A percentile compares a stretch with the other conserved stretches of the same genome.
These are phyloP conservation scores for Pezicula carpinea DNA, from an alignment of 2,329 filamentous ascomycete genomes.

Conservation along the genomic window DNA sequence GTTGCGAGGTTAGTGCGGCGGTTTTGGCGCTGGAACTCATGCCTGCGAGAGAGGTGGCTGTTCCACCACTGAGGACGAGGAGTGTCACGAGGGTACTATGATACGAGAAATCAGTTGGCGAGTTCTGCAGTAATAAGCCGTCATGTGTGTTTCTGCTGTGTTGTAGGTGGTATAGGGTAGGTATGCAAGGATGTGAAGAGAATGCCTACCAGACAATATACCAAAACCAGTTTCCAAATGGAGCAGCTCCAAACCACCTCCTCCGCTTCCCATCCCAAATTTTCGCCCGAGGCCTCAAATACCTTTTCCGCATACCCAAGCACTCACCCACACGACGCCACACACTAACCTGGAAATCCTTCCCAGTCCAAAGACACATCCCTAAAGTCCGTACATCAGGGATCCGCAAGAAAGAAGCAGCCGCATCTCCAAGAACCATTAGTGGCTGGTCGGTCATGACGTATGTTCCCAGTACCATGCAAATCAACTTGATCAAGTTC, in stretches of 20 bases:
- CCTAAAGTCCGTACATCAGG: not conserved
- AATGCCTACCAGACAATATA: too few relatives aligned
- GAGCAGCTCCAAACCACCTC: too few relatives aligned
- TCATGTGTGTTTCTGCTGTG: not conserved
- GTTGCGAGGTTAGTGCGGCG: not conserved
- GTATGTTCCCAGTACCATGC: conserved; percentile 11
- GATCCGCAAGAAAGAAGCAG: not conserved
- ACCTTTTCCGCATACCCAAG: not conserved
- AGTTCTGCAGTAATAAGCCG: not conserved
- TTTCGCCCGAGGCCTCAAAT: not conserved
- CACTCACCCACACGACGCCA: not conserved
- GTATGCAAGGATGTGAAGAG: too few relatives aligned
- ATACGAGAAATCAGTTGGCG: not conserved
- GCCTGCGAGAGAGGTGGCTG: not conserved
- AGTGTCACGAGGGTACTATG: not conserved
- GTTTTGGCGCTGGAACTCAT: not conserved
- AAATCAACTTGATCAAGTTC: conserved; percentile 22
- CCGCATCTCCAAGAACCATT: not conserved
- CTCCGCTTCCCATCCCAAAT: not conserved
- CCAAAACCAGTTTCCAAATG: too few relatives aligned
- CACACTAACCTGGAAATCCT: not conserved
- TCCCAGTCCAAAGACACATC: not conserved
- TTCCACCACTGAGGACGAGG: not conserved
- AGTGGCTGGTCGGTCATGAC: not conserved
- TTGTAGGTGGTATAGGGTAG: too few relatives aligned